These are phyloP conservation scores for Apiospora saccharicola DNA, from an alignment of 2,329 filamentous ascomycete species.

Conservation along the genomic window DNA sequence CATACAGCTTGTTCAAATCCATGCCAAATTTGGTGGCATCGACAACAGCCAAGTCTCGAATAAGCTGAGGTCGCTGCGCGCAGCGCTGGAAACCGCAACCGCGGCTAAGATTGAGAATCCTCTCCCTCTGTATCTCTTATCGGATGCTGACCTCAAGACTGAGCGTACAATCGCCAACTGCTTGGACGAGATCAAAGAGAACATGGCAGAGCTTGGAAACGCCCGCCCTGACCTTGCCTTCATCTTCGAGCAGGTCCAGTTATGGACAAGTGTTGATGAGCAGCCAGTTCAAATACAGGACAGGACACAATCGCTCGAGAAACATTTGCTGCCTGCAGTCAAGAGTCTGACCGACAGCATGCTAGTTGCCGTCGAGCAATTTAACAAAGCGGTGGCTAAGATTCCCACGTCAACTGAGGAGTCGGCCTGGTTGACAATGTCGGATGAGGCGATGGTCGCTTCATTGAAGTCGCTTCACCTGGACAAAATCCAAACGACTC, in stretches of 20 bases:
- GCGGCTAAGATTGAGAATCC: conserved; percentile 48
- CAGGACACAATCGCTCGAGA: conserved; percentile 40
- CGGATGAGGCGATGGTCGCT: conserved; percentile 59
- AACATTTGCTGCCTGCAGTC: conserved; percentile 62
- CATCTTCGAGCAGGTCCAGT: conserved; percentile 68
- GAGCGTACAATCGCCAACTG: conserved; percentile 50
- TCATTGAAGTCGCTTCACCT: conserved; percentile 68
- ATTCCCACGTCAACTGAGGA: conserved; percentile 68
- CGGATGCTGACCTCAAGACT: conserved; percentile 45
- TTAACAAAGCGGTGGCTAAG: conserved; percentile 62
- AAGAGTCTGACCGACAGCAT: conserved; percentile 76
- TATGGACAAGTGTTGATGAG: conserved; percentile 62
- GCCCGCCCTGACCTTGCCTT: conserved; percentile 68
- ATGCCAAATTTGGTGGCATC: conserved; percentile 67
- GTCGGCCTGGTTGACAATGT: conserved; percentile 66
- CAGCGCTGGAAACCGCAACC: conserved; percentile 54
- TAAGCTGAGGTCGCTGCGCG: conserved; percentile 58
- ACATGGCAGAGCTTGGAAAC: conserved; percentile 39
- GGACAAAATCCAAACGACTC: conserved; percentile 56
- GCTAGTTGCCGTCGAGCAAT: conserved; percentile 80
- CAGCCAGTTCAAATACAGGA: conserved; percentile 31
- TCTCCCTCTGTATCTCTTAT: conserved; percentile 61
- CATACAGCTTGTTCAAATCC: conserved; percentile 67
- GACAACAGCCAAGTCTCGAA: conserved; percentile 55
- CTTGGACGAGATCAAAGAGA: conserved; percentile 49